Percentiles rank a stretch among this genome's conserved stretches.
phyloP scores from a whole-genome alignment of 1,284 basidiomycete species.

The Agroathelia rolfsii region DNA sequence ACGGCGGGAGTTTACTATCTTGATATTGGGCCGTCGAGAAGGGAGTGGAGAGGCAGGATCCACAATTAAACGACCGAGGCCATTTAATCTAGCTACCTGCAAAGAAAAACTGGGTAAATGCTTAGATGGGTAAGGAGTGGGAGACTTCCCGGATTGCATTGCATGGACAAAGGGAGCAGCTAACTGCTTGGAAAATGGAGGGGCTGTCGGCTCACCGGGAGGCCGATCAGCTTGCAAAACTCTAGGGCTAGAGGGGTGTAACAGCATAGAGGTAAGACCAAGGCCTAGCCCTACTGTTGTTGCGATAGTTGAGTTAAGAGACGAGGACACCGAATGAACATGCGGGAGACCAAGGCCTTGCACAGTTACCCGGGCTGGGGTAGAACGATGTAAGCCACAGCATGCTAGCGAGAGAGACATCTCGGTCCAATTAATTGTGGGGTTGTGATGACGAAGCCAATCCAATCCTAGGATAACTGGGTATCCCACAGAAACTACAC shows the following conservation, averaged over 20 bases:
- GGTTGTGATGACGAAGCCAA: slow-evolving; percentile 22
- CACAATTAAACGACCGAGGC: slow-evolving; percentile 3
- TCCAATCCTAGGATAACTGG: slow-evolving; percentile 24
- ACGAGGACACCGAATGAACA: background rate
- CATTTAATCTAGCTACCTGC: background rate
- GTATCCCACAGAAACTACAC: slow-evolving; percentile 16
- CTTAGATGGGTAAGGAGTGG: background rate
- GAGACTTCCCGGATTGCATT: no score
- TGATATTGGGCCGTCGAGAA: background rate
- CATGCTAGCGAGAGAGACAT: slow-evolving; percentile 10
- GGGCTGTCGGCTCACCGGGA: background rate
- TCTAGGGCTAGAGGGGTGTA: background rate
- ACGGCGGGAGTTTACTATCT: background rate
- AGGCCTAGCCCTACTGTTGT: slow-evolving; percentile 11
- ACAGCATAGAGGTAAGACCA: slow-evolving; percentile 8
- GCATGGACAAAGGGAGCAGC: no score
- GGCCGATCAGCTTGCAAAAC: background rate
- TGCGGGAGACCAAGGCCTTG: slow-evolving; percentile 12
- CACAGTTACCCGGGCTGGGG: slow-evolving; percentile 5
- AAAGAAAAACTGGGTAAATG: background rate
- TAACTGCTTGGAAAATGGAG: background rate
- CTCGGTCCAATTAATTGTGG: slow-evolving; percentile 19
- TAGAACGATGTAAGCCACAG: slow-evolving; percentile 7
- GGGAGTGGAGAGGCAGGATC: background rate
- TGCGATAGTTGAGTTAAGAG: slow-evolving; percentile 3